phyloP scores from a whole-genome alignment of 805 yeast genomes.

The Candida mattraensis region DNA sequence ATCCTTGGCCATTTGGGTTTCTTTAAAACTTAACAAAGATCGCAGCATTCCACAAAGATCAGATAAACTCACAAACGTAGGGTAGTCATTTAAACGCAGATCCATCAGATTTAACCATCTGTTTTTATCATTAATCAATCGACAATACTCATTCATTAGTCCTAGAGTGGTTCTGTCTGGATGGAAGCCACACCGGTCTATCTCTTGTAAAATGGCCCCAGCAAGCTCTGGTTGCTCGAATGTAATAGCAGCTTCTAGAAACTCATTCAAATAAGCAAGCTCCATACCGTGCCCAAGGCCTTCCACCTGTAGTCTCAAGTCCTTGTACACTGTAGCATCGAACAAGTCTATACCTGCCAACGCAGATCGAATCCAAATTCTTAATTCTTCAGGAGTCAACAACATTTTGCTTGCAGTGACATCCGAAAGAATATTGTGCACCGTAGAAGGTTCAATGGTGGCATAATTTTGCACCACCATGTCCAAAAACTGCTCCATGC shows the following conservation, averaged over 20 bases:
- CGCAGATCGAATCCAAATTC: slow-evolving; percentile 14
- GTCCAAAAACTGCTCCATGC: slow-evolving; percentile 22
- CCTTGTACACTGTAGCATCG: slow-evolving; percentile 12
- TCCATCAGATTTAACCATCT: slow-evolving; percentile 23
- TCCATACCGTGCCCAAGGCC: slow-evolving; percentile 16
- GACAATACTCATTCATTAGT: slow-evolving; percentile 17
- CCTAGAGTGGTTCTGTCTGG: slow-evolving; percentile 23
- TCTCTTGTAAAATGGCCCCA: slow-evolving; percentile 18
- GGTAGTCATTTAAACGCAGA: slow-evolving; percentile 16
- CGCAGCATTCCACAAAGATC: slow-evolving; percentile 18
- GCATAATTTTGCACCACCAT: slow-evolving; percentile 13
- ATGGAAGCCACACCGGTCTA: slow-evolving; percentile 12
- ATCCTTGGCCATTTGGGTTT: slow-evolving; percentile 20
- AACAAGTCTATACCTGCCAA: slow-evolving; percentile 12
- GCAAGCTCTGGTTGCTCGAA: slow-evolving; percentile 16
- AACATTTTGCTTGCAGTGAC: slow-evolving; percentile 20
- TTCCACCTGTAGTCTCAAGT: slow-evolving; percentile 8
- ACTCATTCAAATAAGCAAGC: slow-evolving; percentile 16
- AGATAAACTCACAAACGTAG: slow-evolving; percentile 12
- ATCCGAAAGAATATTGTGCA: slow-evolving; percentile 23
- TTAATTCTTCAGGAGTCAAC: slow-evolving; percentile 21
- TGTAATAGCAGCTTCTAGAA: slow-evolving; percentile 19
- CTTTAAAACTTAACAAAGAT: slow-evolving; percentile 16
- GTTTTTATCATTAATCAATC: slow-evolving; percentile 12
- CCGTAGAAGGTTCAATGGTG: no score